These are phyloP conservation scores for Phellopilus nigrolimitatus DNA, from an alignment of 1,284 basidiomycete genomes.

Conservation along the genomic window DNA sequence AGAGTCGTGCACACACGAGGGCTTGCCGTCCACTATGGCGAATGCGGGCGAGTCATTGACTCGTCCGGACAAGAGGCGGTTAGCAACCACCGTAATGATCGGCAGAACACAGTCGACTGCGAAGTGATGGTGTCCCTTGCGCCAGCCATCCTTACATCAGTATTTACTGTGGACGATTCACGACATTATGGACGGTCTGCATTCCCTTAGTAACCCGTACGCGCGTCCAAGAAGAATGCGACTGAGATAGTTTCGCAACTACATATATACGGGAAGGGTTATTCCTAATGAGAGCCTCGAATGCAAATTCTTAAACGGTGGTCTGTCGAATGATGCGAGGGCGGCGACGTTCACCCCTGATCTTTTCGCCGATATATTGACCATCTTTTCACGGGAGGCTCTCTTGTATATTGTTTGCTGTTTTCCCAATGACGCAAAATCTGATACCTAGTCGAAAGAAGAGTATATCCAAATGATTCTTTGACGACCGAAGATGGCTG, in stretches of 20 bases:
- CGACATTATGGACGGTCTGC: too few relatives aligned
- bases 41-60: constrained; percentile 19
- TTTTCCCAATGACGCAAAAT: constrained; percentile 16
- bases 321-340: constrained; percentile 21
- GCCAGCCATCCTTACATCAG: too few relatives aligned
- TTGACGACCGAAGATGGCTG: constrained; percentile 22
- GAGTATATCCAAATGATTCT: constrained; percentile 23
- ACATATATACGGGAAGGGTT: constrained; percentile 20
- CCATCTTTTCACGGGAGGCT: constrained; percentile 22
- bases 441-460: constrained; percentile 23
- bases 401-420: constrained; percentile 13
- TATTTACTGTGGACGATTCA: too few relatives aligned
- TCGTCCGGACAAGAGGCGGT: constrained; percentile 24
- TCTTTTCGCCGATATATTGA: constrained; percentile 22
- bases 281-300: constrained; percentile 13
- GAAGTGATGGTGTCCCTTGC: too few relatives aligned
- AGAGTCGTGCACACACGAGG: constrained; percentile 21
- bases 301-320: constrained; percentile 19
- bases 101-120: too few relatives aligned
- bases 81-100: constrained; percentile 15
- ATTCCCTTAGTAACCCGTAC: too few relatives aligned
- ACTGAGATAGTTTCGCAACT: constrained; percentile 7
- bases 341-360: constrained; percentile 22
- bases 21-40: not conserved
- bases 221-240: too few relatives aligned